phyloP scores from a whole-genome alignment of 1,284 basidiomycete genomes.

The Puccinia hordei region DNA sequence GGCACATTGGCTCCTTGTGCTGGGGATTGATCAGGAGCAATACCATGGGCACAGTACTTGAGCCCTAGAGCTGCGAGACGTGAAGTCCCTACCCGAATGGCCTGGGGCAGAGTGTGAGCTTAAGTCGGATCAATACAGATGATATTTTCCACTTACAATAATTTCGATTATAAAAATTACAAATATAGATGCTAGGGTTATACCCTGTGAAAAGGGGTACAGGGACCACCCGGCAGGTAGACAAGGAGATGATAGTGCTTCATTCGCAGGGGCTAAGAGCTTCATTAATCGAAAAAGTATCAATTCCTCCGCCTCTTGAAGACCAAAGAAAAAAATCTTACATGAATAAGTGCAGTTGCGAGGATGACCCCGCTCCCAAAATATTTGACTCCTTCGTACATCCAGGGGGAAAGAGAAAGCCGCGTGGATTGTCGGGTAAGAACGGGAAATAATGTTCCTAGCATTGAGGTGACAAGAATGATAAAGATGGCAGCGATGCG shows the following conservation, averaged over 20 bases:
- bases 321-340: background rate
- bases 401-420: conserved; percentile 11
- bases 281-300: background rate
- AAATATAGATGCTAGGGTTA: conserved; percentile 52
- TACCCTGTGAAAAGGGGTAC: conserved; percentile 63
- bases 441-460: conserved; percentile 43
- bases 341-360: conserved; percentile 69
- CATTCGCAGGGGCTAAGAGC: conserved; percentile 72
- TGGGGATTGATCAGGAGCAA: background rate
- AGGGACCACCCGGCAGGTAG: conserved; percentile 70
- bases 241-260: conserved; percentile 72
- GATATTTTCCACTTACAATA: conserved; percentile 12
- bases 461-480: conserved; percentile 38
- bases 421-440: conserved; percentile 18
- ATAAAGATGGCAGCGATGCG: conserved; percentile 44
- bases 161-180: conserved; percentile 59
- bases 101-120: conserved; percentile 56
- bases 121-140: background rate
- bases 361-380: conserved; percentile 63
- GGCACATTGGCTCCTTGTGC: background rate
- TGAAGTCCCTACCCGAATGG: conserved; percentile 60
- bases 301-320: background rate
- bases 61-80: conserved; percentile 53
- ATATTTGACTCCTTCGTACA: conserved; percentile 43
- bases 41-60: conserved; percentile 35